A percentile compares a stretch with the other conserved stretches of the same genome.
Conservation (phyloP, 345 rosid genomes). For the Populus davidiana region DNA sequence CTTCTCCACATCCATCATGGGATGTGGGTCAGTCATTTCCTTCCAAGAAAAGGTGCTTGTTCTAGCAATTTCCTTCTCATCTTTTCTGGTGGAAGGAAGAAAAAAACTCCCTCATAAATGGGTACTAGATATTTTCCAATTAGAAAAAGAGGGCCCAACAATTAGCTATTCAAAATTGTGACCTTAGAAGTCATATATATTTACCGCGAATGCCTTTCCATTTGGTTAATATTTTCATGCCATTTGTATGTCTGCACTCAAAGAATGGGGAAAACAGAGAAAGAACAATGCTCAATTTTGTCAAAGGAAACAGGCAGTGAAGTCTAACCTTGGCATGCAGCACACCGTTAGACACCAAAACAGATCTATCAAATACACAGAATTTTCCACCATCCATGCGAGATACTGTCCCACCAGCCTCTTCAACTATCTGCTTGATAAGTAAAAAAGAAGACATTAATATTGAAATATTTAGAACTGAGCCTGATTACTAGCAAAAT, state of each 20-base stretch:
- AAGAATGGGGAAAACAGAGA: background rate
- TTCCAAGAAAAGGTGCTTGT: background rate
- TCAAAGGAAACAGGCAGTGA: background rate
- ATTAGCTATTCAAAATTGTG: background rate
- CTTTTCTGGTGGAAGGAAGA: background rate
- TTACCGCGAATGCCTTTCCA: background rate
- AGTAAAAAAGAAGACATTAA: background rate
- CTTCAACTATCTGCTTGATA: constrained; percentile 77
- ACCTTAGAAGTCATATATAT: background rate
- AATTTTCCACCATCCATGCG: constrained; percentile 90
- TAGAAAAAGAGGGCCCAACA: background rate
- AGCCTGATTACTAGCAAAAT: background rate
- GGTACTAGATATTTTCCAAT: background rate
- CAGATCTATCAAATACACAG: constrained; percentile 83
- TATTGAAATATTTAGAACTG: background rate
- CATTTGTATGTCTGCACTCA: background rate
- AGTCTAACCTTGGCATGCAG: constrained; percentile 74
- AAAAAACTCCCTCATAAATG: background rate
- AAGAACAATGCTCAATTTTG: background rate
- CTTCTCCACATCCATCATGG: background rate
- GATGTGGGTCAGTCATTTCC: background rate
- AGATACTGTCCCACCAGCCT: constrained; percentile 86
- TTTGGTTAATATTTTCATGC: background rate
- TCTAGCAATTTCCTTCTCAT: background rate
- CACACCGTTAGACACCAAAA: constrained; percentile 83